These are phyloP conservation scores for Porodaedalea pini DNA, from an alignment of 1,284 basidiomycete species.

Conservation along the genomic window DNA sequence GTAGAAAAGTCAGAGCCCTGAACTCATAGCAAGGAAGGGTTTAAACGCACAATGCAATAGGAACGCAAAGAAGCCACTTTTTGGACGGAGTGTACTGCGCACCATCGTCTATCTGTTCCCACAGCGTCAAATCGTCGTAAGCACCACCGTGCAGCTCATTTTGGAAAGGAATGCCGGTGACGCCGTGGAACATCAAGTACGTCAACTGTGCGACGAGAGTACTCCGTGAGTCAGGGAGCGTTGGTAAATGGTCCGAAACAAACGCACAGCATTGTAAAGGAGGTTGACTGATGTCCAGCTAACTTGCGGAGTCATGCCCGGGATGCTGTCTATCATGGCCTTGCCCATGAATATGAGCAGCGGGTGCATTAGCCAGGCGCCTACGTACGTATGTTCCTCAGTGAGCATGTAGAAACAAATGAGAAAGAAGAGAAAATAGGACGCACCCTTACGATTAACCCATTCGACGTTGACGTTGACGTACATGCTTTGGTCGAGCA, in stretches of 20 bases:
- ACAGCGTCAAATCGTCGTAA: slow-evolving; percentile 95
- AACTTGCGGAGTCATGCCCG: slow-evolving; percentile 90
- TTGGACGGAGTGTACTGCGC: slow-evolving; percentile 98
- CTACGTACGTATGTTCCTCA: slow-evolving; percentile 37
- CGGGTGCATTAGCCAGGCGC: slow-evolving; percentile 97
- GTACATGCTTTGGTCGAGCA: slow-evolving; percentile 79
- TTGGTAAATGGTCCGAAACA: slow-evolving; percentile 1
- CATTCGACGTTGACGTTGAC: slow-evolving; percentile 94
- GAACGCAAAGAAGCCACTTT: slow-evolving; percentile 94
- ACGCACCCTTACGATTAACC: slow-evolving; percentile 95
- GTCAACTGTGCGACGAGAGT: slow-evolving; percentile 58
- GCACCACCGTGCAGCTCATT: slow-evolving; percentile 84
- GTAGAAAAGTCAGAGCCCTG: slow-evolving; percentile 17
- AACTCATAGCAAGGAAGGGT: slow-evolving; percentile 10
- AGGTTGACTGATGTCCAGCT: slow-evolving; percentile 97
- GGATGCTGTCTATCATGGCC: slow-evolving; percentile 90
- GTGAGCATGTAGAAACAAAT: background rate
- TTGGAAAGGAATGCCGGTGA: slow-evolving; percentile 96
- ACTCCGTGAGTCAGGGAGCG: background rate
- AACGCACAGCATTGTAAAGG: slow-evolving; percentile 83
- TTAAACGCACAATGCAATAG: slow-evolving; percentile 81
- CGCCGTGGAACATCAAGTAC: slow-evolving; percentile 98
- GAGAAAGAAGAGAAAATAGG: background rate
- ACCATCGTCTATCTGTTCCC: slow-evolving; percentile 99
- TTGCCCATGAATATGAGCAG: slow-evolving; percentile 90